Percentiles rank a stretch among this genome's conserved stretches.
phyloP scores from a whole-genome alignment of 495 filamentous ascomycete genomes.

The Penicillium dipodomyicola region DNA sequence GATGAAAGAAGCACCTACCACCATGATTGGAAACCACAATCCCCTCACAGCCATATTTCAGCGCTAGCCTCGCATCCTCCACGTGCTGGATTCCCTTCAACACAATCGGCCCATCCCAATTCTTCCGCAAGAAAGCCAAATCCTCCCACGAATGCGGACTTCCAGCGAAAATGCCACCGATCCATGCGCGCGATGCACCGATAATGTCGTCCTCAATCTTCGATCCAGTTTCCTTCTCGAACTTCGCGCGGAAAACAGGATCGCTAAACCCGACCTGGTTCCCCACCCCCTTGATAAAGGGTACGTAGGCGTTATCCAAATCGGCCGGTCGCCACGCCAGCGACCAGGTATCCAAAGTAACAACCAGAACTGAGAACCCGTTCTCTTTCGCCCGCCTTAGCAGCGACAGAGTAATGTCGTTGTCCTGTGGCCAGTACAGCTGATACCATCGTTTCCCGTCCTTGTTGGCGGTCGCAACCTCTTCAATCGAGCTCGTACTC shows the following conservation, averaged over 20 bases:
- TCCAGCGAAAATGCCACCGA: conserved; percentile 48
- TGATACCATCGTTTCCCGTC: conserved; percentile 59
- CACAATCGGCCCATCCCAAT: conserved; percentile 61
- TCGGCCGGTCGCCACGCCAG: conserved; percentile 59
- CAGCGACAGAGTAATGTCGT: conserved; percentile 57
- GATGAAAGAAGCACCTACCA: conserved; percentile 27
- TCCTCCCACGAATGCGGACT: conserved; percentile 57
- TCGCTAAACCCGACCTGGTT: conserved; percentile 51
- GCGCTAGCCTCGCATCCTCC: conserved; percentile 48
- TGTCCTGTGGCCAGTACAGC: conserved; percentile 64
- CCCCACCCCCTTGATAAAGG: conserved; percentile 46
- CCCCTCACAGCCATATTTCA: conserved; percentile 50
- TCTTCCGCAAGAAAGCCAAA: conserved; percentile 50
- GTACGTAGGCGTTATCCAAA: conserved; percentile 60
- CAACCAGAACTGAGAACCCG: conserved; percentile 47
- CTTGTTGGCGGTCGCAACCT: conserved; percentile 46
- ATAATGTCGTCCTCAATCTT: conserved; percentile 51
- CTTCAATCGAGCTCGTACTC: conserved; percentile 54
- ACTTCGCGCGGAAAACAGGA: conserved; percentile 59
- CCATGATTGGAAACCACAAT: conserved; percentile 58
- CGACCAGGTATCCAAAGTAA: conserved; percentile 44
- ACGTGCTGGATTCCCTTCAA: conserved; percentile 51
- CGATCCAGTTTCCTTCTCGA: conserved; percentile 43
- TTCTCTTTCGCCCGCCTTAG: conserved; percentile 58
- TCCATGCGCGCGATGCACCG: conserved; percentile 49